These are phyloP conservation scores for Globisporangium cederbergense DNA, from an alignment of 352 stramenopile genomes.

Conservation along the genomic window DNA sequence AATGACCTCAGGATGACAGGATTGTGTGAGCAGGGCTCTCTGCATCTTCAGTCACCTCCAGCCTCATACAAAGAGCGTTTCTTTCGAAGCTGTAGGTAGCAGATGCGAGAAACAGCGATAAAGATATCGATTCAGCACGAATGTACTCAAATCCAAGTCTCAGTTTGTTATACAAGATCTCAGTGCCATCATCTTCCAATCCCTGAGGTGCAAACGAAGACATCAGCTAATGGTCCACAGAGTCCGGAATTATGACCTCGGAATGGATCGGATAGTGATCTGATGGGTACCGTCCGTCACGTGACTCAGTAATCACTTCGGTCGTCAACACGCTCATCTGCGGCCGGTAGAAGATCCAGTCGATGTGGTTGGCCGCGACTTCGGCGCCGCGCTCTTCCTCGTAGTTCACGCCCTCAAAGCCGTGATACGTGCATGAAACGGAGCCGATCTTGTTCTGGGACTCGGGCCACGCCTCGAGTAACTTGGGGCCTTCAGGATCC, in stretches of 20 bases:
- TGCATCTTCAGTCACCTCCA: too few species aligned
- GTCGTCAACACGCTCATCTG: constrained; percentile 70
- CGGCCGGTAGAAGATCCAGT: constrained; percentile 87
- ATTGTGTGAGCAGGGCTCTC: too few species aligned
- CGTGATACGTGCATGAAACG: constrained; percentile 86
- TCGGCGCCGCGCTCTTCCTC: constrained; percentile 66
- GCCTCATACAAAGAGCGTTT: too few species aligned
- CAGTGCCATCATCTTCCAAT: too few species aligned
- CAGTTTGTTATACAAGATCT: background rate
- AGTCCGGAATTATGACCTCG: constrained; percentile 69
- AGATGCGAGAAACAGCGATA: background rate
- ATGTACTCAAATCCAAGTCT: background rate
- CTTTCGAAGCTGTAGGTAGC: too few species aligned
- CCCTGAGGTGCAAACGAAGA: background rate
- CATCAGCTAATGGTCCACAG: constrained; percentile 45
- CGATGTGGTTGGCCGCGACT: constrained; percentile 79
- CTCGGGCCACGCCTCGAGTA: constrained; percentile 73
- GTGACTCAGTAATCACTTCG: constrained; percentile 80
- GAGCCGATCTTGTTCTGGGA: constrained; percentile 61
- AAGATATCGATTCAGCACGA: background rate
- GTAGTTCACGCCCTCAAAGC: constrained; percentile 79
- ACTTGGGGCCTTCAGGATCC: constrained; percentile 47
- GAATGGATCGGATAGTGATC: constrained; percentile 87
- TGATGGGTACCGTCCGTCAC: constrained; percentile 78
- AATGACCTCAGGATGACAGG: too few species aligned